phyloP scores from a whole-genome alignment of 2,329 filamentous ascomycete genomes.

The Ophiosphaerella herpotricha region DNA sequence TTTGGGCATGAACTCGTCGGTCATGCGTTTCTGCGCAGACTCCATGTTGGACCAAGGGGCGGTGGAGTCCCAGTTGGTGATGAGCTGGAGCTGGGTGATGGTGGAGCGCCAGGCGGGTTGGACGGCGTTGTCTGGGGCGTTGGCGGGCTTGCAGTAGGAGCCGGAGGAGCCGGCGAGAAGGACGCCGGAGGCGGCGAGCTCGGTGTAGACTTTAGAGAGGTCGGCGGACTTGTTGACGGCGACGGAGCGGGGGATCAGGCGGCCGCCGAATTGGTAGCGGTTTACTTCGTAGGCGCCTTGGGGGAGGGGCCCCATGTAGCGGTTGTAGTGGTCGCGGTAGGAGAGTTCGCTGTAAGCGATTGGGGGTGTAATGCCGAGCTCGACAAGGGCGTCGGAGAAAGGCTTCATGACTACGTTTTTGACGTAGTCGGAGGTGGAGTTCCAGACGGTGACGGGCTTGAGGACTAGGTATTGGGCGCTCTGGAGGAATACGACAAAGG shows the following conservation, averaged over 20 bases:
- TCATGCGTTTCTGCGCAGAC: slow-evolving; percentile 12
- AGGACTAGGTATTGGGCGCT: slow-evolving; percentile 17
- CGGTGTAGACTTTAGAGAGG: slow-evolving; percentile 15
- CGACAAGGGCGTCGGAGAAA: slow-evolving; percentile 22
- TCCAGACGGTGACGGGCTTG: slow-evolving; percentile 20
- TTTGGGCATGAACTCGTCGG: slow-evolving; percentile 28
- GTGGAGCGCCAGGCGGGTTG: slow-evolving; percentile 30
- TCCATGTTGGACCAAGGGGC: slow-evolving; percentile 14
- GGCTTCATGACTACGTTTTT: slow-evolving; percentile 28
- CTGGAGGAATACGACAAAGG: slow-evolving; percentile 22
- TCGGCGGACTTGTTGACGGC: slow-evolving; percentile 19
- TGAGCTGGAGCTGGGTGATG: slow-evolving; percentile 23
- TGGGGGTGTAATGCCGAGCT: slow-evolving; percentile 21
- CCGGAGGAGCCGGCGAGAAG: slow-evolving; percentile 21
- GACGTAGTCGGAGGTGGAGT: slow-evolving; percentile 16
- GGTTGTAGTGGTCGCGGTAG: slow-evolving; percentile 30
- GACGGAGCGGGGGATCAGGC: slow-evolving; percentile 23
- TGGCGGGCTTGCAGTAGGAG: slow-evolving; percentile 18
- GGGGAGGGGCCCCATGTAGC: slow-evolving; percentile 34
- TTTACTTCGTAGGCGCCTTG: slow-evolving; percentile 22
- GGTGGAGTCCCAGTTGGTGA: slow-evolving; percentile 26
- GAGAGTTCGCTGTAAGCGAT: slow-evolving; percentile 25
- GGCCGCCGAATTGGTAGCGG: slow-evolving; percentile 26
- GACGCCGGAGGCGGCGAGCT: slow-evolving; percentile 17
- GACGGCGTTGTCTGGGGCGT: slow-evolving; percentile 23